A percentile compares a stretch with the other conserved stretches of the same genome.
Evolutionary conservation across 176 grass and related monocot species (phyloP).

Genomic region (Saccharum spontaneum): DNA sequence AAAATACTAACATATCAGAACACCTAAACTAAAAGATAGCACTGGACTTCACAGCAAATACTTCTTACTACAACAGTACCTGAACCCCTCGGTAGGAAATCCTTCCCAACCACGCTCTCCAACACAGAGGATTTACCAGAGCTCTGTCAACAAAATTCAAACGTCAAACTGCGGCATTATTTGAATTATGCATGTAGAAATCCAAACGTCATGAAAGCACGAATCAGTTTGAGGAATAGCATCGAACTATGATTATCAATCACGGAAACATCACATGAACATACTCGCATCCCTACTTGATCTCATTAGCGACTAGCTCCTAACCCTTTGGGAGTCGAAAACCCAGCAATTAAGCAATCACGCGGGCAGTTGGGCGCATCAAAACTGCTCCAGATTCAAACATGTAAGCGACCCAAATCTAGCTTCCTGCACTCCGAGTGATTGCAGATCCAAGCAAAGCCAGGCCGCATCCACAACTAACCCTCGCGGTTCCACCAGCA

Average conservation of each 20-base stretch:
- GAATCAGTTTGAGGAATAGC: neutral
- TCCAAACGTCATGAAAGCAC: neutral
- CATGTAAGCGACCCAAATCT: neutral
- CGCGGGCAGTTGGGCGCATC: neutral
- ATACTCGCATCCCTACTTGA: neutral
- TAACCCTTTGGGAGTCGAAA: neutral
- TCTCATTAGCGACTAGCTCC: neutral
- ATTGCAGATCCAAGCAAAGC: slow-evolving; percentile 41
- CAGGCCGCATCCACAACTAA: neutral
- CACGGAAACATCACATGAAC: neutral
- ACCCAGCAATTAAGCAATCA: slow-evolving; percentile 5
- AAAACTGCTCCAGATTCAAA: slow-evolving; percentile 15
- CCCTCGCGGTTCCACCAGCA: neutral
- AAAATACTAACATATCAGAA: neutral
- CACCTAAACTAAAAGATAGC: neutral
- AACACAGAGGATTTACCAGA: slow-evolving; percentile 98
- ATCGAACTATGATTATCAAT: slow-evolving; percentile 13
- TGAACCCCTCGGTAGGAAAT: slow-evolving; percentile 97
- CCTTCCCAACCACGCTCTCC: slow-evolving; percentile 96
- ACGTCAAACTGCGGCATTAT: neutral
- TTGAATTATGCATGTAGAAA: neutral
- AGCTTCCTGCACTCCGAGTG: neutral
- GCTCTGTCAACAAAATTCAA: slow-evolving; percentile 57
- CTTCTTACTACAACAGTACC: slow-evolving; percentile 46
- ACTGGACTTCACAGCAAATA: neutral